Percentiles rank a stretch among this genome's conserved stretches.
These are phyloP conservation scores for Penicillium parvum DNA, from an alignment of 495 filamentous ascomycete species.

Conservation along the genomic window DNA sequence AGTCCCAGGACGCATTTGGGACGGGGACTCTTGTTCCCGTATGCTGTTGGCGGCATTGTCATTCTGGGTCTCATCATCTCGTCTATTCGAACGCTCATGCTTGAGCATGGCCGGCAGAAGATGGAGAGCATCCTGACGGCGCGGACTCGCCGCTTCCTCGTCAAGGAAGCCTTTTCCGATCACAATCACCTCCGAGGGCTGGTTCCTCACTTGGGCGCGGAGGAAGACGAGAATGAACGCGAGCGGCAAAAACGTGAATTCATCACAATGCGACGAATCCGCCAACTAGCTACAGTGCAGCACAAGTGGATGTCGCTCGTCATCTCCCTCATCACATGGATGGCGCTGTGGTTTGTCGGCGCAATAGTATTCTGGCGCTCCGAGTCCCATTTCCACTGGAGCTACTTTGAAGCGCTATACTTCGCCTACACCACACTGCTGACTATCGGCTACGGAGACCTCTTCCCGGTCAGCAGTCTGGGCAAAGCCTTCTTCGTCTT, in stretches of 20 bases:
- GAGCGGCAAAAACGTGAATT: constrained; percentile 69
- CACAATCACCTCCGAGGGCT: constrained; percentile 7
- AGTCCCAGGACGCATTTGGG: constrained; percentile 58
- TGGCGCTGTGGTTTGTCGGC: constrained; percentile 75
- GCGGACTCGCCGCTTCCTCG: constrained; percentile 55
- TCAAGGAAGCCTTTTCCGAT: constrained; percentile 32
- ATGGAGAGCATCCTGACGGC: constrained; percentile 66
- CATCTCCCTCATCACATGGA: constrained; percentile 58
- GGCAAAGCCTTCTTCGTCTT: constrained; percentile 83
- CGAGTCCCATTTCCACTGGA: constrained; percentile 59
- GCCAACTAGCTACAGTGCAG: constrained; percentile 50
- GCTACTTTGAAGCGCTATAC: constrained; percentile 77
- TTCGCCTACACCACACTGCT: constrained; percentile 74
- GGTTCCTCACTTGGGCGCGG: constrained; percentile 12
- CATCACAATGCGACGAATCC: constrained; percentile 70
- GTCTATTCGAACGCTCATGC: constrained; percentile 72
- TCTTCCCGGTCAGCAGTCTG: constrained; percentile 62
- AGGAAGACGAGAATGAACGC: constrained; percentile 36
- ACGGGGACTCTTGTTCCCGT: constrained; percentile 70
- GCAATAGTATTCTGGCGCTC: constrained; percentile 64
- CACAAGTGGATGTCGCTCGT: constrained; percentile 65
- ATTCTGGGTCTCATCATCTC: constrained; percentile 81
- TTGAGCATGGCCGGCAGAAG: constrained; percentile 70
- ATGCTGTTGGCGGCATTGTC: constrained; percentile 73
- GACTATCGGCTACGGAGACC: constrained; percentile 85